Evolutionary conservation across 148 eudicot genomes (phyloP), one percentile per base, ranked within the genome.

Genomic region (Persicaria tinctoria): DNA sequence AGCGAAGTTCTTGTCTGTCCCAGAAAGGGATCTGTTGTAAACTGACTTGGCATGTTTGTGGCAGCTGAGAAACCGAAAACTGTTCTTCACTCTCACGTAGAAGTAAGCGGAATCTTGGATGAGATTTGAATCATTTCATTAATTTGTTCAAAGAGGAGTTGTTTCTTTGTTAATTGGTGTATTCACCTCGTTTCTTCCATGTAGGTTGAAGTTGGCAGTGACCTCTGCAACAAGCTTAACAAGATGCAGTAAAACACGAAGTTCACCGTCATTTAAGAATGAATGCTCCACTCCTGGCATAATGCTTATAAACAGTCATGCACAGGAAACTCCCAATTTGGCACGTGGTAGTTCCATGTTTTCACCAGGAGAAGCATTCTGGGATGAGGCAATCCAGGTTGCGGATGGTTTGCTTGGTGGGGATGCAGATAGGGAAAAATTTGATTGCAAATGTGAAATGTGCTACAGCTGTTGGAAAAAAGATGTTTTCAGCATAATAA

Each of bases 301-400:
- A 49, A 53, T 51, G 51, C 75, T 78, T 64, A 75, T 8, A 51
- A 84, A 60, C 66, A 60, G 76, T 6, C 78, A 78, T 77, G 76
- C 83, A 48, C 85, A 79, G 76, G 92, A 78, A 83, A 96, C 97
- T 79, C 99, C 99, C 20, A 83, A 84, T 77, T 90, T 97, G 62
- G 66, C 84, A 70, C 83, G 80, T 72, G 97, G 94, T 76, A 86
- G 92, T 76, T 92, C 92, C 70, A 77, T 87, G 5, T 87, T 89
- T 82, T 96, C 99, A 44, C 99, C 97, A 44, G 99, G 99, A 81
- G 99, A 96, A 78, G 84, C 84, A 53, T 96, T 96, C 72, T 96
- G 99, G 99, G 86, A 87, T 75, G 99, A 96, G 84, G 97, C 97
- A 51, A 89, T 92, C 74, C 90, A 85, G 80, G 84, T 95, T 77